phyloP scores from a whole-genome alignment of 495 filamentous ascomycete genomes.

The Poronia punctata region DNA sequence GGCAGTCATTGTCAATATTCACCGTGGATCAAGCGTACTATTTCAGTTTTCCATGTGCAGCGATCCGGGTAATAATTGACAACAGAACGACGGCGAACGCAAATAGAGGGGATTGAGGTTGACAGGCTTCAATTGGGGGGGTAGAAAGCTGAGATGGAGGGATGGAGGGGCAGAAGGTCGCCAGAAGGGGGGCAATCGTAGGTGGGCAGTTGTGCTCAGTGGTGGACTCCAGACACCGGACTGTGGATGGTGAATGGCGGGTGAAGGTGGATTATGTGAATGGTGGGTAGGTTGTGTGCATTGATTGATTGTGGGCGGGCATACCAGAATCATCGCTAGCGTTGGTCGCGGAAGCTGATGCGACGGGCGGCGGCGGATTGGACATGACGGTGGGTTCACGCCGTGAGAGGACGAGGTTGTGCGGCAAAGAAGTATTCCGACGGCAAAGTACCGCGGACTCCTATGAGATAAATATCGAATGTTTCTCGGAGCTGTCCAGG shows the following conservation, averaged over 20 bases:
- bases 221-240: background rate
- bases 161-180: slow-evolving; percentile 9
- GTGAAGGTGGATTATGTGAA: too few species aligned
- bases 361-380: slow-evolving; percentile 25
- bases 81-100: background rate
- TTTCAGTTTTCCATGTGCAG: slow-evolving; percentile 7
- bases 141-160: slow-evolving; percentile 11
- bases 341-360: slow-evolving; percentile 21
- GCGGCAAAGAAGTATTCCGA: slow-evolving; percentile 3
- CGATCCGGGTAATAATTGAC: background rate
- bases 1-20: slow-evolving; percentile 20
- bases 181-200: slow-evolving; percentile 4
- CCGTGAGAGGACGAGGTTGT: slow-evolving; percentile 3
- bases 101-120: background rate
- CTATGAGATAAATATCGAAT: background rate
- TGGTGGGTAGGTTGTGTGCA: slow-evolving; percentile 13
- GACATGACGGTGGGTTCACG: slow-evolving; percentile 19
- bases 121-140: slow-evolving; percentile 5
- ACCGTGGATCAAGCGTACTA: slow-evolving; percentile 1
- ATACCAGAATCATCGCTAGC: slow-evolving; percentile 29
- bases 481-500: background rate
- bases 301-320: slow-evolving; percentile 9
- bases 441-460: slow-evolving; percentile 10
- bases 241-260: slow-evolving; percentile 1
- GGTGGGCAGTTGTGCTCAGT: background rate